phyloP scores from a whole-genome alignment of 2,329 filamentous ascomycete species.

The Akanthomyces uredinophilus region DNA sequence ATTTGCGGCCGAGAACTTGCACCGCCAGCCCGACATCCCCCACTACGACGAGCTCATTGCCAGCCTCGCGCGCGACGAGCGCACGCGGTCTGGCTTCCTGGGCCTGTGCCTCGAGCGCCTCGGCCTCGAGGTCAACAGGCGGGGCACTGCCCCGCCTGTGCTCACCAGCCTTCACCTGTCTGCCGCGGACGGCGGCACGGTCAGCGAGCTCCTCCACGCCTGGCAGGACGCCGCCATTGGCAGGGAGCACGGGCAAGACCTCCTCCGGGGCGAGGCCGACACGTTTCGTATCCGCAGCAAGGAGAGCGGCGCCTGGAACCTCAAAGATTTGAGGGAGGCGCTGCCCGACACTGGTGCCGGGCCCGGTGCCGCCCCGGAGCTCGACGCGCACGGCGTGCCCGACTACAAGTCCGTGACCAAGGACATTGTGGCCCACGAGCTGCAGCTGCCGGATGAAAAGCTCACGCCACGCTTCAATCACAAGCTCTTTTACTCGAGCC shows the following conservation, averaged over 20 bases:
- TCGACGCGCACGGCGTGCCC: conserved; percentile 53
- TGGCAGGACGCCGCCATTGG: conserved; percentile 65
- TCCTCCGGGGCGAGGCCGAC: conserved; percentile 76
- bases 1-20: conserved; percentile 76
- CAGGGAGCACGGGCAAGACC: conserved; percentile 60
- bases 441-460: conserved; percentile 60
- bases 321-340: conserved; percentile 49
- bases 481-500: conserved; percentile 66
- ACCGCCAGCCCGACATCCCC: conserved; percentile 59
- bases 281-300: conserved; percentile 72
- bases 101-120: conserved; percentile 75
- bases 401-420: conserved; percentile 74
- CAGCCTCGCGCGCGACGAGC: conserved; percentile 63
- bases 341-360: conserved; percentile 32
- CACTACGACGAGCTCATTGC: conserved; percentile 67
- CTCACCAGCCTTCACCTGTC: conserved; percentile 82
- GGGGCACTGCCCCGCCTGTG: conserved; percentile 65
- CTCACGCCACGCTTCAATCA: conserved; percentile 86
- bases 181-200: conserved; percentile 56
- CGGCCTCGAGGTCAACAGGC: conserved; percentile 70
- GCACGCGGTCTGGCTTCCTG: conserved; percentile 66
- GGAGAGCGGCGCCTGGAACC: conserved; percentile 50
- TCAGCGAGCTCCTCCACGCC: conserved; percentile 61
- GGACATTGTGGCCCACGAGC: conserved; percentile 66
- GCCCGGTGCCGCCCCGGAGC: conserved; percentile 20